Conservation (phyloP, 176 grass and related monocot species). For the Carex scoparia region DNA sequence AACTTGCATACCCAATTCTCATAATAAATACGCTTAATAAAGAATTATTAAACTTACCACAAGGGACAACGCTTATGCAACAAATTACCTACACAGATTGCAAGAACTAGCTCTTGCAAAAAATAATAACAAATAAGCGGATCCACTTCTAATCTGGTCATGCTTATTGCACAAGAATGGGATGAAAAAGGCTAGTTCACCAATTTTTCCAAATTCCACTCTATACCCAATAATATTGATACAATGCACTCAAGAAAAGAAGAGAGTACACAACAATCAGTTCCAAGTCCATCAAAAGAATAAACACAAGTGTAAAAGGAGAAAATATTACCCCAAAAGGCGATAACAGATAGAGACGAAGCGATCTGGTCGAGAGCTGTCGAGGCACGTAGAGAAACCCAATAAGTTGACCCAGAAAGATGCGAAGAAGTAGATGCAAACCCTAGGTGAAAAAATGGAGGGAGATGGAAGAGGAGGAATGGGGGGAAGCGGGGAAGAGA, state of each 20-base stretch:
- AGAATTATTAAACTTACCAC: background rate
- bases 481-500: background rate
- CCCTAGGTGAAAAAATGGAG: background rate
- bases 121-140: background rate
- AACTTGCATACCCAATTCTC: background rate
- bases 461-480: background rate
- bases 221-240: background rate
- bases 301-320: background rate
- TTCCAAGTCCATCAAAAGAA: background rate
- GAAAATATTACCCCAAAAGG: background rate
- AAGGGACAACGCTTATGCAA: too few species aligned
- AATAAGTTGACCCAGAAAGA: background rate
- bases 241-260: background rate
- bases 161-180: background rate
- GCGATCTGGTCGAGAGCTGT: background rate
- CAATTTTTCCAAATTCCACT: background rate
- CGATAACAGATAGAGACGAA: background rate
- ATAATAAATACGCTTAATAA: background rate
- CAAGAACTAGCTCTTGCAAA: background rate
- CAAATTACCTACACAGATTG: background rate
- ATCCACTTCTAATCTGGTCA: background rate
- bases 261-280: background rate
- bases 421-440: too few species aligned
- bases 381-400: background rate
- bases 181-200: background rate